A percentile compares a stretch with the other conserved stretches of the same genome.
Evolutionary conservation across 257 asterid species (phyloP).

Genomic region (Lithospermum erythrorhizon): DNA sequence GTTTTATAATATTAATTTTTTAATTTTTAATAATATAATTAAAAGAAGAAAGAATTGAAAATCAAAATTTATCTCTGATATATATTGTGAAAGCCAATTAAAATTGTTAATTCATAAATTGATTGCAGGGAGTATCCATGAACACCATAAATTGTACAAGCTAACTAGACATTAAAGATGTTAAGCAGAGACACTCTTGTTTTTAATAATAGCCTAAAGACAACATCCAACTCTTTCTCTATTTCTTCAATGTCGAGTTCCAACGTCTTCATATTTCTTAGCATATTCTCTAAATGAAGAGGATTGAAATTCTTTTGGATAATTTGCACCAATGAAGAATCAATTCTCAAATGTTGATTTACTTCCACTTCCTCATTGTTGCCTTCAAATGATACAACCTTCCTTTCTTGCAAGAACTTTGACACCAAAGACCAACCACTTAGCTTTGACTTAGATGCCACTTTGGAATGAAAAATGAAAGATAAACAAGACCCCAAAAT

Average conservation of each 20-base stretch:
- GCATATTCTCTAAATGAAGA: constrained; percentile 2
- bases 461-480: constrained; percentile 19
- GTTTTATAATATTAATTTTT: too few species aligned
- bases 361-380: background rate
- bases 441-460: constrained; percentile 12
- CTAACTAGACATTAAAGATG: constrained; percentile 9
- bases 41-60: too few species aligned
- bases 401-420: constrained; percentile 12
- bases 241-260: constrained; percentile 14
- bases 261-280: constrained; percentile 11
- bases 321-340: constrained; percentile 5
- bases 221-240: constrained; percentile 12
- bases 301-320: constrained; percentile 9
- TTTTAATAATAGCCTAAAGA: constrained; percentile 17
- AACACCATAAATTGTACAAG: background rate
- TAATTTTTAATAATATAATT: too few species aligned
- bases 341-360: constrained; percentile 1
- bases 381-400: background rate
- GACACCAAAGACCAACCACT: constrained; percentile 25
- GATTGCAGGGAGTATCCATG: background rate
- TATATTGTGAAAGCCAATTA: too few species aligned
- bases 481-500: constrained; percentile 16
- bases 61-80: too few species aligned
- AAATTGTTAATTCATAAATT: too few species aligned
- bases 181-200: constrained; percentile 25